phyloP scores from a whole-genome alignment of 2,329 filamentous ascomycete species.

The Sclerotinia glacialis region DNA sequence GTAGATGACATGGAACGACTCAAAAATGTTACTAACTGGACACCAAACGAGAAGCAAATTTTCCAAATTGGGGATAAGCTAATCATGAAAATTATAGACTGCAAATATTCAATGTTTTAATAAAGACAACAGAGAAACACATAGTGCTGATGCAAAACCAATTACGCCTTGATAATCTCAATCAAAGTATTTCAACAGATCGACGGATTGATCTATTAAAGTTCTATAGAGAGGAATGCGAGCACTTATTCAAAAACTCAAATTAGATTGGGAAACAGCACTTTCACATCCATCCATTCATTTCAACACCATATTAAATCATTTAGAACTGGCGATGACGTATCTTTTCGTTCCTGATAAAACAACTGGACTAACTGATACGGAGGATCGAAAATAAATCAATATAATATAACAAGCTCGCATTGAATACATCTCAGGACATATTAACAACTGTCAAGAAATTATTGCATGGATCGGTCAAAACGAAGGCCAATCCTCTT shows the following conservation, averaged over 20 bases:
- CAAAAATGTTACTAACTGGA: neutral
- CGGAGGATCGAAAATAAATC: neutral
- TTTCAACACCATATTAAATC: neutral
- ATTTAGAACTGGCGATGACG: neutral
- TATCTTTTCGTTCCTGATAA: neutral
- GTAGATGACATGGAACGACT: neutral
- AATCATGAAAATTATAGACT: neutral
- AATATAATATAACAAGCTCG: neutral
- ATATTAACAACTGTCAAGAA: neutral
- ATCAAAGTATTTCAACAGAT: neutral
- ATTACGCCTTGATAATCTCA: neutral
- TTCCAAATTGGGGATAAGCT: neutral
- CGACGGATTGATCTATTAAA: neutral
- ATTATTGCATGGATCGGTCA: neutral
- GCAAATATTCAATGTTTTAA: neutral
- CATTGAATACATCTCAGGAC: neutral
- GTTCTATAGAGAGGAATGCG: neutral
- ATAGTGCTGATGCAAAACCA: neutral
- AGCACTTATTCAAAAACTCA: neutral
- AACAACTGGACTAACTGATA: neutral
- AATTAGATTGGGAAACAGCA: neutral
- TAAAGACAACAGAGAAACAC: slow-evolving; percentile 2
- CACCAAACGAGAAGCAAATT: neutral
- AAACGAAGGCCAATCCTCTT: neutral
- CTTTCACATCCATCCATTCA: neutral